These are phyloP conservation scores for Neurospora intermedia DNA, from an alignment of 495 filamentous ascomycete genomes.

Conservation along the genomic window DNA sequence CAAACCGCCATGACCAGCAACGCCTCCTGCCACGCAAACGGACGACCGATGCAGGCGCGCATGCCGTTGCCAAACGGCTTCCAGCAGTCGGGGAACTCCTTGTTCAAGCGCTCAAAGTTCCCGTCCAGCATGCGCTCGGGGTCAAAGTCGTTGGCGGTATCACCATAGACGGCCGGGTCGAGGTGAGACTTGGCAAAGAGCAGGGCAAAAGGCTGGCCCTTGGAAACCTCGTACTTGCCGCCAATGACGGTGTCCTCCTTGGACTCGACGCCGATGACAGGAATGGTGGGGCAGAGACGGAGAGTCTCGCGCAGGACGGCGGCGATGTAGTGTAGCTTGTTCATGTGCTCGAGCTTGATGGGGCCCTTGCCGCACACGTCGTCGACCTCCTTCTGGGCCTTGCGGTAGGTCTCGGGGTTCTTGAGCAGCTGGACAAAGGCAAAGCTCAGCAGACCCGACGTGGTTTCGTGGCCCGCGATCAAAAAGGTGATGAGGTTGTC, in stretches of 20 bases:
- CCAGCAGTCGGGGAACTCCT: constrained; percentile 39
- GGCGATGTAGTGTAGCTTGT: constrained; percentile 41
- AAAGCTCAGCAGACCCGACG: constrained; percentile 46
- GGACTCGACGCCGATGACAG: constrained; percentile 36
- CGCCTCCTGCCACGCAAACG: constrained; percentile 56
- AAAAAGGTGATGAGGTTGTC: constrained; percentile 69
- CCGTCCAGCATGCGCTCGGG: constrained; percentile 58
- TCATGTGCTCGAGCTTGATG: constrained; percentile 56
- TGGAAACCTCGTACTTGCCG: constrained; percentile 56
- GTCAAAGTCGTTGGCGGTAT: constrained; percentile 43
- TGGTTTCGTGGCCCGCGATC: constrained; percentile 68
- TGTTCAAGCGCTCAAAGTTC: constrained; percentile 44
- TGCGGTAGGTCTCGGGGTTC: constrained; percentile 37
- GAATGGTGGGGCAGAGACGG: constrained; percentile 53
- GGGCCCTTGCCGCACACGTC: constrained; percentile 52
- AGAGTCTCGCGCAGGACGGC: constrained; percentile 62
- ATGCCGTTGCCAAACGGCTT: constrained; percentile 52
- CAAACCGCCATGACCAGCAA: constrained; percentile 43
- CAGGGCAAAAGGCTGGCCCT: constrained; percentile 40
- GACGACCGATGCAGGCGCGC: constrained; percentile 40
- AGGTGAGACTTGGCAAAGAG: constrained; percentile 44
- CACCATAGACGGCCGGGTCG: constrained; percentile 42
- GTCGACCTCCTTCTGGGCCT: constrained; percentile 50
- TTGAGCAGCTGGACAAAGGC: constrained; percentile 48
- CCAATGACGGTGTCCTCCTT: constrained; percentile 42